Conservation (phyloP, 2,329 filamentous ascomycete species). For the Ophiostoma tasmaniense region DNA sequence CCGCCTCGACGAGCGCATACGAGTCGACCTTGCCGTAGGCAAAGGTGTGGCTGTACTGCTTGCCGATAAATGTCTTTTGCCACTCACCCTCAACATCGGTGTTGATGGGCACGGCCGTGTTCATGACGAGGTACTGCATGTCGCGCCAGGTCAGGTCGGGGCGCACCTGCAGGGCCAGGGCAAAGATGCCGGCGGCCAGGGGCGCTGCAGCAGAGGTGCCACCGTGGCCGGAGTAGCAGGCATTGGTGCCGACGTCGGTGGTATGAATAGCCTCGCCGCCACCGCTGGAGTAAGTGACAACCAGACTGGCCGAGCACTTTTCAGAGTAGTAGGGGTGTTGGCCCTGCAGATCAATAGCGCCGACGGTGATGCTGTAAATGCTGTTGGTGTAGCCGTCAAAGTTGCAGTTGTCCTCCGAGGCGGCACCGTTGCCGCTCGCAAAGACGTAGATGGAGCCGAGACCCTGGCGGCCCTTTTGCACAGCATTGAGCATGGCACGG, state of each 20-base stretch:
- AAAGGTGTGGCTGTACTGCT: conserved; percentile 86
- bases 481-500: conserved; percentile 81
- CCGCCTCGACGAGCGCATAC: conserved; percentile 72
- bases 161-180: conserved; percentile 73
- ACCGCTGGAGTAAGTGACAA: conserved; percentile 94
- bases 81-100: conserved; percentile 59
- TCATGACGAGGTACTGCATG: conserved; percentile 80
- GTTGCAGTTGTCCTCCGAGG: conserved; percentile 89
- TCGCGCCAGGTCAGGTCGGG: conserved; percentile 91
- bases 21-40: conserved; percentile 94
- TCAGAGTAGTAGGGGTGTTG: conserved; percentile 95
- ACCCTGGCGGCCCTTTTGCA: conserved; percentile 77
- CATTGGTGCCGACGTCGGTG: conserved; percentile 79
- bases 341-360: conserved; percentile 79
- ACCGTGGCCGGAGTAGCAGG: conserved; percentile 75
- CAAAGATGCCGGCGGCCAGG: conserved; percentile 84
- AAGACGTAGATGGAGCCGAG: conserved; percentile 93
- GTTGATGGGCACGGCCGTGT: conserved; percentile 76
- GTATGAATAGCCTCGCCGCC: conserved; percentile 79
- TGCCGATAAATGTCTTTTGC: conserved; percentile 72
- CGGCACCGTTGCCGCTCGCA: conserved; percentile 87
- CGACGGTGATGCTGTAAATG: conserved; percentile 96
- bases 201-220: conserved; percentile 94
- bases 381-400: conserved; percentile 99
- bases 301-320: conserved; percentile 86